Base-by-base conservation (phyloP, 768 basidiomycete species). In the Sarcodon aspratus region DNA sequence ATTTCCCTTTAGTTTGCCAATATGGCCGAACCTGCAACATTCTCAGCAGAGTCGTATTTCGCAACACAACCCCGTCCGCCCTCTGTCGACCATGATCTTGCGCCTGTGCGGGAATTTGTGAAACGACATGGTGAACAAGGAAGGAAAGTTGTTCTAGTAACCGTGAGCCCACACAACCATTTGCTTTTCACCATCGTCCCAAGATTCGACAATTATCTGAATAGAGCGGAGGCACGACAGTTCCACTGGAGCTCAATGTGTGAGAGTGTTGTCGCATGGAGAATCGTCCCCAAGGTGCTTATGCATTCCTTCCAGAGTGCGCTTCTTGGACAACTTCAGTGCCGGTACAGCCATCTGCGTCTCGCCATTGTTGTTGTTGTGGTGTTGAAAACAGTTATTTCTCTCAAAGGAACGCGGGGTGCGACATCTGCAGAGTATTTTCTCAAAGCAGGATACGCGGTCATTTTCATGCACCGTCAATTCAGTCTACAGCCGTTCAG, bases 401-500 rank as follows among this genome's bases (percentile, higher is more conserved):
- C 94, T 92, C 92, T 86, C 42, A 52, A 82, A 89, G 94, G 95
- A 47, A 99, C 96, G 15, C 77, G 96, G 59, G 96, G 96, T 38
- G 90, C 96, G 32, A 93, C 95, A 0, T 98, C 96, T 15, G 95
- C 96, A 2, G 96, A 99, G 66, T 96, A 98, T 69, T 97, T 99
- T 63, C 78, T 98, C 52, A 79, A 85, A 57, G 82, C 87, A 7
- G 87, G 85, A 49, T 98, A 98, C 69, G 93, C 94, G 21, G 96
- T 99, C 64, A 92, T 99, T 56, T 99, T 99, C 70, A 87, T 99
- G 79, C 95, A 99, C 65, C 75, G 95, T 17, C 92, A 96, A 66
- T 95, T 96, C 71, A 97, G 94, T 55, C 77, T 98, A 38, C 92
- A 96, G 59, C 96, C 96, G 0, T 99, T 95, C 73, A 93, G 89